These are phyloP conservation scores for Pseudophaeomoniella oleicola DNA, from an alignment of 2,329 filamentous ascomycete genomes.

Conservation along the genomic window DNA sequence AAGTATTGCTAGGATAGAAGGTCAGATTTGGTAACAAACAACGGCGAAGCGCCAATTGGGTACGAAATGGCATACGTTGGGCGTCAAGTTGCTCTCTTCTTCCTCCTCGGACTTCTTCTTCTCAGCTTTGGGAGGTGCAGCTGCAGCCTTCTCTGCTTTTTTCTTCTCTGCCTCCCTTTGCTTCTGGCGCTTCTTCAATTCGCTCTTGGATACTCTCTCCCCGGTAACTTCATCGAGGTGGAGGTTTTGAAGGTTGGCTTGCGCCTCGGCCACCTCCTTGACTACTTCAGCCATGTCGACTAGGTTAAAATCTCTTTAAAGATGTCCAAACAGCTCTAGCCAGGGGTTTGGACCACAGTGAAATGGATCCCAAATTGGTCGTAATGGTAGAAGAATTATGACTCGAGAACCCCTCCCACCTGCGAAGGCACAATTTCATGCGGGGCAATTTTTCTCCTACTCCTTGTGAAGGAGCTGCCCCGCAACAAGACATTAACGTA, in stretches of 20 bases:
- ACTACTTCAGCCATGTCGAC: conserved; percentile 18
- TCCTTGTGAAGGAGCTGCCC: too few species aligned
- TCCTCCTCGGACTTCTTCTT: conserved; percentile 48
- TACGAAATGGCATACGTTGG: conserved; percentile 42
- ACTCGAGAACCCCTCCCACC: background rate
- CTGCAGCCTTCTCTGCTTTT: conserved; percentile 74
- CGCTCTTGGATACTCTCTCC: conserved; percentile 69
- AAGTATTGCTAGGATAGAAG: conserved; percentile 60
- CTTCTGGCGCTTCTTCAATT: conserved; percentile 95
- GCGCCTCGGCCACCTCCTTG: conserved; percentile 27
- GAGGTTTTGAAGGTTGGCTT: conserved; percentile 48
- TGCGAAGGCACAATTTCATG: background rate
- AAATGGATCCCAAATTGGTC: too few species aligned
- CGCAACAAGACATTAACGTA: too few species aligned
- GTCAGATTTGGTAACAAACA: conserved; percentile 2
- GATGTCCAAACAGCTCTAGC: too few species aligned
- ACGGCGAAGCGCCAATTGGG: conserved; percentile 5
- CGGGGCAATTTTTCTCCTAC: background rate
- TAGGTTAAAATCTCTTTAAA: too few species aligned
- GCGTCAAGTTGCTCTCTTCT: conserved; percentile 58
- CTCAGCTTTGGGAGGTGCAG: conserved; percentile 43
- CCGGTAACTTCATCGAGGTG: conserved; percentile 87
- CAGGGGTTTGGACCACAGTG: too few species aligned
- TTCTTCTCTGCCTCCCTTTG: conserved; percentile 70
- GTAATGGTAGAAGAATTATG: too few species aligned